Evolutionary conservation across 805 yeast genomes (phyloP).

Genomic region (Candida ficus): DNA sequence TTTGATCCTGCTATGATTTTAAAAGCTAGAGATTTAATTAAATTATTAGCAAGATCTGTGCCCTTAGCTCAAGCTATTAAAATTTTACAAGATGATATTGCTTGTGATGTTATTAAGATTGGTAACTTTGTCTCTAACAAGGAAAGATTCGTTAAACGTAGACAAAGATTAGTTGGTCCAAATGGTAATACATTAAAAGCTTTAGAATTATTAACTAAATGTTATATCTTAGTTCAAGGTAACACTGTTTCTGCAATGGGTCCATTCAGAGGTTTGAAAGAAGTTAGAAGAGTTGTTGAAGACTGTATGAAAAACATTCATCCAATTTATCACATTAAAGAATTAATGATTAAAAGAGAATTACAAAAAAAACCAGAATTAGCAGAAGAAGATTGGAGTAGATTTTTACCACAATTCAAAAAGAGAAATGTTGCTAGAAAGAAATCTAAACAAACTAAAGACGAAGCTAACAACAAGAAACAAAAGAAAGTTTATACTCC

Average conservation of each 20-base stretch:
- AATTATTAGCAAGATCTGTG: constrained; percentile 89
- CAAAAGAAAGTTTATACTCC: constrained; percentile 85
- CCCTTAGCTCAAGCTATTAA: constrained; percentile 96
- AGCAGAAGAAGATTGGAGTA: constrained; percentile 93
- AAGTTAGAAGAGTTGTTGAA: constrained; percentile 88
- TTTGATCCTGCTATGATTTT: constrained; percentile 91
- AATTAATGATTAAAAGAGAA: constrained; percentile 95
- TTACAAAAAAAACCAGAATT: constrained; percentile 91
- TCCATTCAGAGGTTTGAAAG: constrained; percentile 87
- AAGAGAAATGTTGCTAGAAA: constrained; percentile 93
- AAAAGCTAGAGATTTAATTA: constrained; percentile 92
- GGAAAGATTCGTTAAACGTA: constrained; percentile 89
- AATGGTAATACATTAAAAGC: constrained; percentile 96
- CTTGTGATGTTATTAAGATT: constrained; percentile 94
- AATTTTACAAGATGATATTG: constrained; percentile 84
- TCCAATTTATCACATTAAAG: constrained; percentile 97
- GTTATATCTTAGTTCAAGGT: constrained; percentile 95
- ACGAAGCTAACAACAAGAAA: constrained; percentile 37
- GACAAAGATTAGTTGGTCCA: constrained; percentile 96
- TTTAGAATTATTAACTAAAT: constrained; percentile 87
- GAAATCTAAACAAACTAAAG: constrained; percentile 66
- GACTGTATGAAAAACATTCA: constrained; percentile 97
- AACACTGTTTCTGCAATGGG: constrained; percentile 98
- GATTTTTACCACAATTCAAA: constrained; percentile 94
- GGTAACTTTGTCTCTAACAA: constrained; percentile 85